These are phyloP conservation scores for Cylindrotheca closterium DNA, from an alignment of 108 stramenopile genomes.

Conservation along the genomic window DNA sequence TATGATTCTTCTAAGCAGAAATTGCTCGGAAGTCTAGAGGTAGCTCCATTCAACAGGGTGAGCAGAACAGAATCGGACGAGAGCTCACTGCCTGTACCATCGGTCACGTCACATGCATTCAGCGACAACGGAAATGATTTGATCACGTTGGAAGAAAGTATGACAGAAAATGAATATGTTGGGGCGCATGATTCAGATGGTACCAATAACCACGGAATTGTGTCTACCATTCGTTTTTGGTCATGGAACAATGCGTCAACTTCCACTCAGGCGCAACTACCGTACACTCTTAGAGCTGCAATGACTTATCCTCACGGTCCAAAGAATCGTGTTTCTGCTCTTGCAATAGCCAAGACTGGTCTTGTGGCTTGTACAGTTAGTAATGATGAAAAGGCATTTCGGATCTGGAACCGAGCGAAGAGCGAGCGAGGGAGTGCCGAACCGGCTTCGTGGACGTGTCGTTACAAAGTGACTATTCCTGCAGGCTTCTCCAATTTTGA, in stretches of 20 bases:
- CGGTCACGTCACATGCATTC: slow-evolving; percentile 56
- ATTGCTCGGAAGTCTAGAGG: slow-evolving; percentile 56
- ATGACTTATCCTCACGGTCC: slow-evolving; percentile 82
- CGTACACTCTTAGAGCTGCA: slow-evolving; percentile 37
- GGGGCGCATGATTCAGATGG: slow-evolving; percentile 30
- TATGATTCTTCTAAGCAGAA: slow-evolving; percentile 55
- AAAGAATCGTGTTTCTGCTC: slow-evolving; percentile 52
- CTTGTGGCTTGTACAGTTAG: slow-evolving; percentile 73
- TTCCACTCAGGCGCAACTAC: slow-evolving; percentile 20
- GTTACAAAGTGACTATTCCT: slow-evolving; percentile 69
- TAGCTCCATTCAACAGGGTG: slow-evolving; percentile 79
- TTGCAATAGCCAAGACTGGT: slow-evolving; percentile 53
- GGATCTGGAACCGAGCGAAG: slow-evolving; percentile 49
- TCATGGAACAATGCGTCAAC: slow-evolving; percentile 12
- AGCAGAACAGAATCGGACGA: slow-evolving; percentile 53
- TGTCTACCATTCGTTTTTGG: slow-evolving; percentile 77
- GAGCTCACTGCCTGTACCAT: slow-evolving; percentile 57
- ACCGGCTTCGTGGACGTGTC: slow-evolving; percentile 55
- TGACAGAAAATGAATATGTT: slow-evolving; percentile 63
- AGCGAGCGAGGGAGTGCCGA: neutral
- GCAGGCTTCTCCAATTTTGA: slow-evolving; percentile 64
- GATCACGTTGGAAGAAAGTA: slow-evolving; percentile 65
- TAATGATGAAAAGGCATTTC: slow-evolving; percentile 75
- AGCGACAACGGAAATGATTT: slow-evolving; percentile 52
- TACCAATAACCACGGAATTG: slow-evolving; percentile 38